These are phyloP conservation scores for Verticillium albo-atrum DNA, from an alignment of 2,329 filamentous ascomycete species.

Conservation along the genomic window DNA sequence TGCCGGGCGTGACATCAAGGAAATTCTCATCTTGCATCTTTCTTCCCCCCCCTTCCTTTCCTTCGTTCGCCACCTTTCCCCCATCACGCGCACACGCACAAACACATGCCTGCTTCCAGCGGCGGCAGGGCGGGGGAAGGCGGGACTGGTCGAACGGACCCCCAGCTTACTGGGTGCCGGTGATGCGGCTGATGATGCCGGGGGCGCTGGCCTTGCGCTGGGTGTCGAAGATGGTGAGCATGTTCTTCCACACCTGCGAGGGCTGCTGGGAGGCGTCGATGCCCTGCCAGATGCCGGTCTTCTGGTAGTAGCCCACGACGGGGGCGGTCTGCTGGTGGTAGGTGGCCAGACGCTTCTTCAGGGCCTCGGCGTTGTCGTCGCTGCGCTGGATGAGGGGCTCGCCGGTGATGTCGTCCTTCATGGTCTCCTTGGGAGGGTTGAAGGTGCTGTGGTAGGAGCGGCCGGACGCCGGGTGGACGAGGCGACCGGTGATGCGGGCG, in stretches of 20 bases:
- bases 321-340: slow-evolving; percentile 94
- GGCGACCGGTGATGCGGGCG: slow-evolving; percentile 90
- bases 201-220: slow-evolving; percentile 19
- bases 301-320: slow-evolving; percentile 94
- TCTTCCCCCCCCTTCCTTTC: background rate
- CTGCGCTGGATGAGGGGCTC: slow-evolving; percentile 94
- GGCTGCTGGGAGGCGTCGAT: slow-evolving; percentile 96
- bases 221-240: slow-evolving; percentile 74
- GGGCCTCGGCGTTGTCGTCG: slow-evolving; percentile 92
- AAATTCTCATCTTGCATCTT: background rate
- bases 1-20: background rate
- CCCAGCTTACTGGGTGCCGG: slow-evolving; percentile 1
- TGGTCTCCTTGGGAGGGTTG: slow-evolving; percentile 90
- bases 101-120: background rate
- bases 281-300: slow-evolving; percentile 93
- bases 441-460: slow-evolving; percentile 98
- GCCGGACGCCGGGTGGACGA: slow-evolving; percentile 92
- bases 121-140: background rate
- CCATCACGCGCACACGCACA: background rate
- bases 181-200: slow-evolving; percentile 21
- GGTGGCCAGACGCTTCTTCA: slow-evolving; percentile 89
- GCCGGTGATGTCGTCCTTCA: slow-evolving; percentile 96
- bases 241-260: slow-evolving; percentile 89
- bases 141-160: background rate
- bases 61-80: background rate